These are phyloP conservation scores for Boechera stricta DNA, from an alignment of 345 rosid genomes.

Conservation along the genomic window DNA sequence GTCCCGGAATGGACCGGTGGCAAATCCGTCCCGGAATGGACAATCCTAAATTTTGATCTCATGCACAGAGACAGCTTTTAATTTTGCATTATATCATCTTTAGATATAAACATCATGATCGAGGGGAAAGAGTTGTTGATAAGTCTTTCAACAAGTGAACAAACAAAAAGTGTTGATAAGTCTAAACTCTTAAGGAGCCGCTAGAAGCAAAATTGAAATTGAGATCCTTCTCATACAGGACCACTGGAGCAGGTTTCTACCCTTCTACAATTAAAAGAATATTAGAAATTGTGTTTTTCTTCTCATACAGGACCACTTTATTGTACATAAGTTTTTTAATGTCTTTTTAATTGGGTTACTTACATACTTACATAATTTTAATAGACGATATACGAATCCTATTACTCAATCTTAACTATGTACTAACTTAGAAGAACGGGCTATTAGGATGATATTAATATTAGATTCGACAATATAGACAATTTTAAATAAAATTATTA, in stretches of 20 bases:
- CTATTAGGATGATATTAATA: not conserved
- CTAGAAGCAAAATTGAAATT: constrained; percentile 4
- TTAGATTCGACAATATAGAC: not conserved
- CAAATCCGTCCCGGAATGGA: not conserved
- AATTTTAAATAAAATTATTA: not conserved
- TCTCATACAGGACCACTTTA: too few relatives aligned
- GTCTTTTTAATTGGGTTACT: too few relatives aligned
- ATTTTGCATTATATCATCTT: not conserved
- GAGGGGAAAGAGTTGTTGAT: constrained; percentile 2
- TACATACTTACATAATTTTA: too few relatives aligned
- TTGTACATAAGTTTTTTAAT: too few relatives aligned
- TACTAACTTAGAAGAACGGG: not conserved
- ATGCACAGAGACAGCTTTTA: too few relatives aligned
- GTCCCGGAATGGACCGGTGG: not conserved
- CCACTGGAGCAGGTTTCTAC: constrained; percentile 1
- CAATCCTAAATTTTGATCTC: not conserved
- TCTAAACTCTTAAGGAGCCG: not conserved
- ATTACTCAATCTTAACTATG: not conserved
- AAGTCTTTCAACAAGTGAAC: not conserved
- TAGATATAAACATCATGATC: not conserved
- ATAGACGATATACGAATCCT: too few relatives aligned
- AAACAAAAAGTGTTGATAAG: not conserved
- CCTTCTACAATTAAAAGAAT: not conserved
- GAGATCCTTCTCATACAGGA: constrained; percentile 6
- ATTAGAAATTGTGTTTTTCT: not conserved